Conservation (phyloP, 176 grass and related monocot genomes). For the Lolium multiflorum region DNA sequence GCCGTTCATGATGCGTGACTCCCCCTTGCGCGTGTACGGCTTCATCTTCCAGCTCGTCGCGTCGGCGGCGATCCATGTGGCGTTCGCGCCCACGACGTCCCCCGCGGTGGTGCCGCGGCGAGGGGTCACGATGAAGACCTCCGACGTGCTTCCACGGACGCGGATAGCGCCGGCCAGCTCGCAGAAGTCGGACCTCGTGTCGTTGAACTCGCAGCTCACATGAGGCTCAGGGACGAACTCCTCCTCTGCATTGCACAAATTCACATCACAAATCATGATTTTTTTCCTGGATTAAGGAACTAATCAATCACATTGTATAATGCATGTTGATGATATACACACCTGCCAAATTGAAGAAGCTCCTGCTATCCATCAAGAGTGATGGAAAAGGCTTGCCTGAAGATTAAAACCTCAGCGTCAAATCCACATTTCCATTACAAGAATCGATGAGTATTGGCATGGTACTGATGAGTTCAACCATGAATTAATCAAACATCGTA, state of each 20-base stretch:
- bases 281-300: not conserved
- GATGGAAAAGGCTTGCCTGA: conserved; percentile 57
- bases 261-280: not conserved
- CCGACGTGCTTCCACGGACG: conserved; percentile 55
- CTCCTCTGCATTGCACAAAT: conserved; percentile 33
- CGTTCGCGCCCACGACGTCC: not conserved
- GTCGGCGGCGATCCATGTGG: conserved; percentile 10
- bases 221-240: conserved; percentile 50
- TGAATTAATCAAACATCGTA: not conserved
- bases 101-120: not conserved
- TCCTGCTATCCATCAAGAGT: conserved; percentile 47
- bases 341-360: conserved; percentile 50
- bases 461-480: not conserved
- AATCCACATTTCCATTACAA: conserved; percentile 1
- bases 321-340: not conserved
- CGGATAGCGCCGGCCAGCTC: conserved; percentile 70
- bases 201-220: conserved; percentile 55
- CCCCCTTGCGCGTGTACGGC: conserved; percentile 83
- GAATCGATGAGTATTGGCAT: not conserved
- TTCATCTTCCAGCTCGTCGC: conserved; percentile 58
- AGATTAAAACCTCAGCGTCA: conserved; percentile 3
- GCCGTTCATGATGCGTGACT: conserved; percentile 49
- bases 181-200: conserved; percentile 56
- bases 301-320: not conserved
- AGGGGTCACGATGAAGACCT: conserved; percentile 55